These are phyloP conservation scores for Blastobotrys apis DNA, from an alignment of 1,139 yeast genomes.

Conservation along the genomic window DNA sequence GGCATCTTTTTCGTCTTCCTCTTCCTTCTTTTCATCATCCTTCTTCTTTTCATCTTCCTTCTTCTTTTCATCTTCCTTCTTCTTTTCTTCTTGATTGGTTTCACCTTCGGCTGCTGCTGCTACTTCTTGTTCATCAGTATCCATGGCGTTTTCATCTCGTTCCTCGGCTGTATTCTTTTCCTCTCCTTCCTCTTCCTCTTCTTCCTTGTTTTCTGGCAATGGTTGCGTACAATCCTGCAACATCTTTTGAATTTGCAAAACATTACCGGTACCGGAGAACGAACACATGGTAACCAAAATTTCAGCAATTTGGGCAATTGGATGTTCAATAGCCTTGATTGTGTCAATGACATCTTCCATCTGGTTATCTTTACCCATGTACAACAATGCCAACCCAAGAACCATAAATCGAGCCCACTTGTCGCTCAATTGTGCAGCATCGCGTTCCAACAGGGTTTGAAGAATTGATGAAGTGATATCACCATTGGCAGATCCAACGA, in stretches of 20 bases:
- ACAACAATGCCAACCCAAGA: conserved; percentile 84
- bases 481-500: conserved; percentile 94
- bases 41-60: conserved; percentile 38
- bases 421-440: conserved; percentile 67
- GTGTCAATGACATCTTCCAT: conserved; percentile 95
- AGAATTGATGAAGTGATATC: conserved; percentile 87
- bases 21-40: conserved; percentile 42
- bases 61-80: conserved; percentile 27
- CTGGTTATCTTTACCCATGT: conserved; percentile 91
- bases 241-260: conserved; percentile 85
- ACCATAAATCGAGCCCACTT: conserved; percentile 91
- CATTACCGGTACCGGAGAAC: conserved; percentile 97
- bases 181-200: conserved; percentile 34
- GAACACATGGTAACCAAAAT: conserved; percentile 91
- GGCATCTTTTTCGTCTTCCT: conserved; percentile 33
- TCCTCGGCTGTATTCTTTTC: conserved; percentile 16
- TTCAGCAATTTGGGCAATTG: conserved; percentile 83
- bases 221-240: conserved; percentile 75
- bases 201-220: conserved; percentile 42
- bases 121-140: conserved; percentile 1
- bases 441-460: conserved; percentile 86
- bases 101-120: background rate
- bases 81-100: conserved; percentile 19
- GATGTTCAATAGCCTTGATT: conserved; percentile 91
- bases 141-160: conserved; percentile 27